phyloP scores from a whole-genome alignment of 257 asterid species.

The Nemophila menziesii region DNA sequence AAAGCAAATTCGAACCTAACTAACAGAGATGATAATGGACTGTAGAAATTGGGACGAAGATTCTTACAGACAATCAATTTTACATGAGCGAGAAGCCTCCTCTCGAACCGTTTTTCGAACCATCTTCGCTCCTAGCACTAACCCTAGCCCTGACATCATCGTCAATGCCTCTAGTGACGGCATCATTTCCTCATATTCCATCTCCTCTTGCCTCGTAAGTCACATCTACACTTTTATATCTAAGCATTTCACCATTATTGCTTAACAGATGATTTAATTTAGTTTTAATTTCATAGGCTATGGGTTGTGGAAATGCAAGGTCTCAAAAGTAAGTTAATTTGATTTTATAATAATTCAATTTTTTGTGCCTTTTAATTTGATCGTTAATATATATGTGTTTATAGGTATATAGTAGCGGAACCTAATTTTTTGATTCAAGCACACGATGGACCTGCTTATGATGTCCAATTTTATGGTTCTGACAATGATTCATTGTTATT shows the following conservation, averaged over 20 bases:
- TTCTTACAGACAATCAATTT: conserved; percentile 51
- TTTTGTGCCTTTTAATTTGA: not conserved
- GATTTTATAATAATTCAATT: too few species aligned
- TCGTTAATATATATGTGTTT: conserved; percentile 13
- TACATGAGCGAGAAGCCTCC: conserved; percentile 44
- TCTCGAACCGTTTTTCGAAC: conserved; percentile 78
- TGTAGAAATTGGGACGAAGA: conserved; percentile 86
- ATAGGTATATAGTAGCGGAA: conserved; percentile 61
- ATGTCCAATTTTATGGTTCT: conserved; percentile 58
- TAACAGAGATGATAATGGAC: conserved; percentile 33
- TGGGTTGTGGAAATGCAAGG: conserved; percentile 41
- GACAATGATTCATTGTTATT: conserved; percentile 56
- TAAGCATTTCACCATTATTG: conserved; percentile 1
- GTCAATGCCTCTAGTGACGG: conserved; percentile 83
- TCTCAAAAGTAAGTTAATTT: conserved; percentile 37
- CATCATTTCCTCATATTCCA: conserved; percentile 61
- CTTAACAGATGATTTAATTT: conserved; percentile 3
- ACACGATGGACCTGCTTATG: conserved; percentile 95
- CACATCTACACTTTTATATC: not conserved
- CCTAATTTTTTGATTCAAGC: conserved; percentile 58
- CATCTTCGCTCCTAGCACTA: conserved; percentile 48
- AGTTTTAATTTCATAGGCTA: conserved; percentile 23
- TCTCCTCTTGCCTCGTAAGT: conserved; percentile 59
- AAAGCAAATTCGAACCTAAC: too few species aligned
- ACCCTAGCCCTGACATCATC: conserved; percentile 52